Conservation (phyloP, 345 rosid genomes). For the Linum usitatissimum region DNA sequence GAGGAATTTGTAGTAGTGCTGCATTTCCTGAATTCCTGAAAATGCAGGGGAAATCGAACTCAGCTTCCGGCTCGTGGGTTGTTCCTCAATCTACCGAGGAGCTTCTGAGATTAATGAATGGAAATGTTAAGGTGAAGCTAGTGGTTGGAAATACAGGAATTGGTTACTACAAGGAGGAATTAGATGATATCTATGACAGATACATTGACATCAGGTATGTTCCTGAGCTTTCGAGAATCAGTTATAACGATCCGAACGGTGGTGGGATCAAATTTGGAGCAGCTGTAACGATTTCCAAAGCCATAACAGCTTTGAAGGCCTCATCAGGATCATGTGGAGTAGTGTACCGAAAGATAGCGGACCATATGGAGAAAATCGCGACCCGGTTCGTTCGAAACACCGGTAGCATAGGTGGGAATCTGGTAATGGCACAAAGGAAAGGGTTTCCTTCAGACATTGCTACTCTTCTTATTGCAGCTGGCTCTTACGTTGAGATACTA, state of each 20-base stretch:
- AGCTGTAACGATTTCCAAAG: conserved; percentile 58
- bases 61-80: conserved; percentile 27
- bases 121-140: conserved; percentile 26
- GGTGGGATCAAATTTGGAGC: conserved; percentile 63
- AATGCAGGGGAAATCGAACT: conserved; percentile 16
- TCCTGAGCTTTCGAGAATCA: conserved; percentile 47
- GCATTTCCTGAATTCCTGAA: conserved; percentile 56
- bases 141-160: conserved; percentile 66
- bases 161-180: conserved; percentile 62
- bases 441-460: conserved; percentile 78
- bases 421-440: conserved; percentile 71
- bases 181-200: conserved; percentile 21
- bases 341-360: conserved; percentile 36
- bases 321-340: conserved; percentile 19
- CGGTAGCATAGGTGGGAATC: conserved; percentile 68
- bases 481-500: conserved; percentile 34
- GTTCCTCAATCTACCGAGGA: conserved; percentile 39
- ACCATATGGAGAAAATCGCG: conserved; percentile 69
- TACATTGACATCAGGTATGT: conserved; percentile 58
- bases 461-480: conserved; percentile 57
- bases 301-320: conserved; percentile 45
- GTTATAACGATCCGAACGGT: conserved; percentile 19
- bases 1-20: too few relatives aligned
- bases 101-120: conserved; percentile 28
- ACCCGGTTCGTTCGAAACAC: conserved; percentile 46